Evolutionary conservation across 2,329 filamentous ascomycete genomes (phyloP).

Genomic region (Teratosphaeriaceae sp.): DNA sequence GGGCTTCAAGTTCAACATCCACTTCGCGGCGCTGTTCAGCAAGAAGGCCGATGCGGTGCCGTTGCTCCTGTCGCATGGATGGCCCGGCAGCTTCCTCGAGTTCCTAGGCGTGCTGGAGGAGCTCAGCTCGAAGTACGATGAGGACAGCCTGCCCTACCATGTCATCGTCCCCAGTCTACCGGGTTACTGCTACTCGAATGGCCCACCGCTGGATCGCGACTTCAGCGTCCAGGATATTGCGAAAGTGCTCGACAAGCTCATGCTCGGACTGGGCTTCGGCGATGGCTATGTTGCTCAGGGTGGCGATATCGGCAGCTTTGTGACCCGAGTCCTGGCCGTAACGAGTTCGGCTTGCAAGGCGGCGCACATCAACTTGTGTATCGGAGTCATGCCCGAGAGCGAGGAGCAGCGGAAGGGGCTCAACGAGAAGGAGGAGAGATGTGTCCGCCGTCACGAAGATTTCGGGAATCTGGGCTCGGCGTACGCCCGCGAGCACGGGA

Average conservation of each 20-base stretch:
- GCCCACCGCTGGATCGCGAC: slow-evolving; percentile 41
- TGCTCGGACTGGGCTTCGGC: slow-evolving; percentile 48
- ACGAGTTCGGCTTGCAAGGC: slow-evolving; percentile 44
- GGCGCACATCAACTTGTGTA: slow-evolving; percentile 21
- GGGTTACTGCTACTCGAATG: slow-evolving; percentile 47
- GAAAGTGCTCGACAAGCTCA: slow-evolving; percentile 44
- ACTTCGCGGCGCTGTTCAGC: slow-evolving; percentile 52
- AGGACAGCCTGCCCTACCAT: slow-evolving; percentile 50
- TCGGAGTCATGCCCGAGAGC: slow-evolving; percentile 10
- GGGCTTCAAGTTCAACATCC: slow-evolving; percentile 35
- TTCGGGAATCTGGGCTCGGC: slow-evolving; percentile 34
- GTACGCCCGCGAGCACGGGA: slow-evolving; percentile 49
- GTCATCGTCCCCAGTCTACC: slow-evolving; percentile 50
- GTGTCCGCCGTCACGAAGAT: slow-evolving; percentile 15
- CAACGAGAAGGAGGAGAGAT: too few species aligned
- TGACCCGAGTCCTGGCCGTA: slow-evolving; percentile 39
- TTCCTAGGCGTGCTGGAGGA: slow-evolving; percentile 47
- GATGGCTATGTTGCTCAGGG: slow-evolving; percentile 50
- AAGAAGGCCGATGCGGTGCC: slow-evolving; percentile 44
- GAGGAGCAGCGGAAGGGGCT: slow-evolving; percentile 19
- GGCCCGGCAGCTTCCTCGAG: slow-evolving; percentile 49
- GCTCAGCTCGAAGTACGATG: slow-evolving; percentile 42
- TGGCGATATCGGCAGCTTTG: slow-evolving; percentile 48
- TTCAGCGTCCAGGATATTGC: slow-evolving; percentile 37
- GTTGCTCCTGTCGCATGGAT: slow-evolving; percentile 48